A percentile compares a stretch with the other conserved stretches of the same genome.
phyloP scores from a whole-genome alignment of 495 filamentous ascomycete species.

The Podospora australis region DNA sequence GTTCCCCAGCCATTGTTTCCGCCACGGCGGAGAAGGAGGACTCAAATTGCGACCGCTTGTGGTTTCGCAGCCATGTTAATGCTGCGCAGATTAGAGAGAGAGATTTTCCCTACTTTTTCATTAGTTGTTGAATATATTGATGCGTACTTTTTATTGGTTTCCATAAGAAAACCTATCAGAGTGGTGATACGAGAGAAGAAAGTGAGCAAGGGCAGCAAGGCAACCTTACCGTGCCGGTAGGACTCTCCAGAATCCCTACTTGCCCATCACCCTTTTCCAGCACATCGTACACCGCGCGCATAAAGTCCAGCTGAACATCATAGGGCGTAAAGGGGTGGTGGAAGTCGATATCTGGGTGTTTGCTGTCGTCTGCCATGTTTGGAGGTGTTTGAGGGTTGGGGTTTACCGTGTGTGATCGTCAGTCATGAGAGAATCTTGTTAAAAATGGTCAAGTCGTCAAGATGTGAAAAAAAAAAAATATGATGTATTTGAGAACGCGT shows the following conservation, averaged over 20 bases:
- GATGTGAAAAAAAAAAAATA: too few relatives aligned
- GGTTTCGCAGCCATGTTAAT: conserved; percentile 85
- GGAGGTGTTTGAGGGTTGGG: neutral
- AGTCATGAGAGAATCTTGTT: too few relatives aligned
- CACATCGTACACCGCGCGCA: conserved; percentile 77
- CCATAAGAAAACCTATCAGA: too few relatives aligned
- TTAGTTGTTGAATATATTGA: too few relatives aligned
- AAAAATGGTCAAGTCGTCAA: too few relatives aligned
- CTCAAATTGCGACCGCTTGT: conserved; percentile 64
- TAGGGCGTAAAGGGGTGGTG: conserved; percentile 93
- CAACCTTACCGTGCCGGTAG: conserved; percentile 70
- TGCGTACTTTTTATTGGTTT: too few relatives aligned
- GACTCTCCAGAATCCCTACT: conserved; percentile 88
- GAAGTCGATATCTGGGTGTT: conserved; percentile 47
- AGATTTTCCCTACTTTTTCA: too few relatives aligned
- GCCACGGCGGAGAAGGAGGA: conserved; percentile 27
- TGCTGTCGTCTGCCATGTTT: neutral
- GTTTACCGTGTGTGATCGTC: too few relatives aligned
- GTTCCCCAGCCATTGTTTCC: conserved; percentile 61
- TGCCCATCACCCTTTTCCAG: conserved; percentile 70
- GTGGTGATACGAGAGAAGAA: conserved; percentile 10
- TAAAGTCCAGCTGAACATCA: conserved; percentile 82
- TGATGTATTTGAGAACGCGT: too few relatives aligned
- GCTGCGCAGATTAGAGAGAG: conserved; percentile 89
- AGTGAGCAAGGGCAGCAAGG: neutral